Evolutionary conservation across 2,329 filamentous ascomycete species (phyloP).

Genomic region (Alternaria ventricosa): DNA sequence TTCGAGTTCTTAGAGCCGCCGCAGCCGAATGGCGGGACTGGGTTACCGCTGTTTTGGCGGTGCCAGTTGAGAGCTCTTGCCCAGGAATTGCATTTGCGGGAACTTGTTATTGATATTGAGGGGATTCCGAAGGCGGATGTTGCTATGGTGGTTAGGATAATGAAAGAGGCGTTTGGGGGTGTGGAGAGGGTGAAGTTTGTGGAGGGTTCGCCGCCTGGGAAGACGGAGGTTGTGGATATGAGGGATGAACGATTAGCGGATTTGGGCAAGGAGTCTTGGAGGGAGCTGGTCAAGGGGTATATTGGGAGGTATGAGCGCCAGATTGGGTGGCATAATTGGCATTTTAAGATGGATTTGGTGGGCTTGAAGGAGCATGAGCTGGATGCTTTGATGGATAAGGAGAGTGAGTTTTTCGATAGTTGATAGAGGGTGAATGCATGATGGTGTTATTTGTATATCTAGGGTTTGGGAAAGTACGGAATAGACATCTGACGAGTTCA

Average conservation of each 20-base stretch:
- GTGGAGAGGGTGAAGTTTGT: conserved; percentile 22
- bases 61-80: conserved; percentile 39
- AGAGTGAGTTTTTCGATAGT: conserved; percentile 22
- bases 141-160: conserved; percentile 30
- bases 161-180: conserved; percentile 26
- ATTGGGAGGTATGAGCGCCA: conserved; percentile 14
- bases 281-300: conserved; percentile 22
- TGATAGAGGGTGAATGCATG: neutral
- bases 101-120: conserved; percentile 32
- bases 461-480: neutral
- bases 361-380: conserved; percentile 11
- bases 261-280: conserved; percentile 18
- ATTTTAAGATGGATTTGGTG: conserved; percentile 16
- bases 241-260: conserved; percentile 9
- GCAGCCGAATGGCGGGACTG: conserved; percentile 21
- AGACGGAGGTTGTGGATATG: neutral
- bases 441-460: neutral
- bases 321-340: conserved; percentile 14
- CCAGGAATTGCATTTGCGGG: conserved; percentile 30
- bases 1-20: conserved; percentile 37
- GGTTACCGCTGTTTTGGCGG: conserved; percentile 39
- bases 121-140: conserved; percentile 25
- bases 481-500: neutral
- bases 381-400: conserved; percentile 19
- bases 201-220: conserved; percentile 4